Evolutionary conservation across 2,329 filamentous ascomycete species (phyloP), one percentile per base, ranked within the genome.

Genomic region (Thielaviopsis ethacetica): DNA sequence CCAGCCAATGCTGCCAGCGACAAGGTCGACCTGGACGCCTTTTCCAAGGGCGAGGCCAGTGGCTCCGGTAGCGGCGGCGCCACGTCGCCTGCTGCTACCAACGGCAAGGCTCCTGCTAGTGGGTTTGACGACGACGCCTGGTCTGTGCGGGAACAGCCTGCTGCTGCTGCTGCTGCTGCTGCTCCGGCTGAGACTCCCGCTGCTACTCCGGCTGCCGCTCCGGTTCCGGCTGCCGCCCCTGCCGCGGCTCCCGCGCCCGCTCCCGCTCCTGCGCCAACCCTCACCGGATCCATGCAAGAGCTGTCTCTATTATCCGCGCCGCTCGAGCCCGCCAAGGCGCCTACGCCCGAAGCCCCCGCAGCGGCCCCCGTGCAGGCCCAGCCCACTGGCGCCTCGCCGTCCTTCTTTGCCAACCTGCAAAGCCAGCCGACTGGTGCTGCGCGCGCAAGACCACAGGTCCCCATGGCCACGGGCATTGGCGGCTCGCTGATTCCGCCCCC

Each of bases 91-190:
- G 60, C 63, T 51, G 62, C 65, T 49, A 60, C 44, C n/a, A 49
- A 62, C 3, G 49, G 67, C 44, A 68, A 67, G 56, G 59, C 64
- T 56, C 64, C 62, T 15, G 64, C 64, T 27, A 74, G 76, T 61
- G 88, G 88, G 2, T 97, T 97, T 67, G 93, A 98, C 56, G 93
- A 97, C 67, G 89, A 97, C 73, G 93, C 93, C 9, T 98, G 93
- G 93, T 88, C 94, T 66, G 85, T 95, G 55, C 57, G 60, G 5
- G 96, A 96, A 73, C 88, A 62, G 50, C 26, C 34, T 49, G 44
- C 58, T 34, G 27, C 53, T 9, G 17, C 34, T 6, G 38, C 41
- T 26, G 57, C 56, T 26, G 13, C 60, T n/a, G 51, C 52, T 24
- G 34, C 52, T 51, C 19, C 60, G 9, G 30, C 34, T n/a, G 44